A percentile compares a stretch with the other conserved stretches of the same genome.
These are phyloP conservation scores for Crithidia fasciculata DNA, from an alignment of 208 protist species.

Conservation along the genomic window DNA sequence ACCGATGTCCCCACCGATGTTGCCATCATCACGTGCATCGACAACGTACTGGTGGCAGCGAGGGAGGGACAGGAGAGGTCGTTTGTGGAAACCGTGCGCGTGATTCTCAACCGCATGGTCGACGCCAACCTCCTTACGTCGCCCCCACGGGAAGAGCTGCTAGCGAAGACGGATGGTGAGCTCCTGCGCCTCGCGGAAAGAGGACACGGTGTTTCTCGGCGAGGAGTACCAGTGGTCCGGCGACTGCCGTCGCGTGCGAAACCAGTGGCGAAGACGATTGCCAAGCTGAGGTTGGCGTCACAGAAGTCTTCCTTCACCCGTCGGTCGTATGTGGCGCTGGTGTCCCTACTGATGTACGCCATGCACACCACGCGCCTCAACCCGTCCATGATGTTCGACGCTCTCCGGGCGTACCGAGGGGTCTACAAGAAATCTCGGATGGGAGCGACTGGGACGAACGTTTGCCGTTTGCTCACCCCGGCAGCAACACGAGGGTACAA, in stretches of 20 bases:
- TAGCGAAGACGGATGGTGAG: background rate
- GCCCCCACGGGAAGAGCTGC: background rate
- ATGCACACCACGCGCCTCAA: slow-evolving; percentile 26
- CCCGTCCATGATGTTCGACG: slow-evolving; percentile 15
- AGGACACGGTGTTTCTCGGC: slow-evolving; percentile 9
- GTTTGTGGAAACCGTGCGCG: slow-evolving; percentile 2
- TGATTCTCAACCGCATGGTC: background rate
- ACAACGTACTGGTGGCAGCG: background rate
- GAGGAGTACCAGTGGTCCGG: slow-evolving; percentile 36
- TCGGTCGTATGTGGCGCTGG: slow-evolving; percentile 2
- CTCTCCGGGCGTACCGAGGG: slow-evolving; percentile 12
- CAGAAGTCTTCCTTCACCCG: slow-evolving; percentile 7
- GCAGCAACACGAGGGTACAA: background rate
- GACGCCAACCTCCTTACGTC: slow-evolving; percentile 3
- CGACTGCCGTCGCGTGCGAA: slow-evolving; percentile 23
- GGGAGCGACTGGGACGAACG: slow-evolving; percentile 14
- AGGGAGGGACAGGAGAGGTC: background rate
- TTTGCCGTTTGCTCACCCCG: slow-evolving; percentile 7
- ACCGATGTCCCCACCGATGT: background rate
- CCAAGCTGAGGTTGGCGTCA: slow-evolving; percentile 27
- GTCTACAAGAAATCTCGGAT: slow-evolving; percentile 1
- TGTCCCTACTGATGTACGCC: slow-evolving; percentile 16
- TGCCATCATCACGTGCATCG: background rate
- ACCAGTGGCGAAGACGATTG: slow-evolving; percentile 41
- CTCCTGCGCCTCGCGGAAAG: background rate